A percentile compares a stretch with the other conserved stretches of the same genome.
These are phyloP conservation scores for Penicillium italicum DNA, from an alignment of 2,329 filamentous ascomycete genomes.

Conservation along the genomic window DNA sequence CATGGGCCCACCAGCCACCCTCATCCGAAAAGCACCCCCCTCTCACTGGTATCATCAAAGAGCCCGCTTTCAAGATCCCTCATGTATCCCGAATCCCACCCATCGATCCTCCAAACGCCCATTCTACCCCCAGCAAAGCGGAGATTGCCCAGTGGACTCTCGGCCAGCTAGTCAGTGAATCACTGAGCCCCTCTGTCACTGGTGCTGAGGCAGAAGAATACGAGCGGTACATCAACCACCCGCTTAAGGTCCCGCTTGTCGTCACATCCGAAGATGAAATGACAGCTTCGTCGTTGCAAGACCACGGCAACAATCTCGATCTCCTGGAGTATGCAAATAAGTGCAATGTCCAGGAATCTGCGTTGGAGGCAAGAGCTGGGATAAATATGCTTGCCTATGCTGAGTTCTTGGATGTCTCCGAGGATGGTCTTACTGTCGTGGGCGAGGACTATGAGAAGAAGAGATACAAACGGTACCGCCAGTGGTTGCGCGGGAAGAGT, in stretches of 20 bases:
- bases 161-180: constrained; percentile 77
- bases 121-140: constrained; percentile 70
- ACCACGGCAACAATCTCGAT: constrained; percentile 53
- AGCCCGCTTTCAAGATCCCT: constrained; percentile 34
- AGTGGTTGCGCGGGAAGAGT: constrained; percentile 92
- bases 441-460: constrained; percentile 88
- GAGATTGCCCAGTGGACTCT: constrained; percentile 81
- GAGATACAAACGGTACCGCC: constrained; percentile 91
- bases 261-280: constrained; percentile 44
- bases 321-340: constrained; percentile 78
- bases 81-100: constrained; percentile 20
- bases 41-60: constrained; percentile 58
- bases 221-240: constrained; percentile 80
- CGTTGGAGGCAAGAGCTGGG: constrained; percentile 46
- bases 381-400: constrained; percentile 70
- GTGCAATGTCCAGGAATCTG: constrained; percentile 58
- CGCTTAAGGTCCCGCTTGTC: constrained; percentile 75
- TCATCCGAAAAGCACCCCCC: constrained; percentile 33
- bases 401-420: constrained; percentile 70
- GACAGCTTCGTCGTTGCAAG: constrained; percentile 34
- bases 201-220: constrained; percentile 79
- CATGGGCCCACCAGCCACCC: constrained; percentile 34
- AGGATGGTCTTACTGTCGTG: constrained; percentile 81
- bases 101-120: constrained; percentile 44
- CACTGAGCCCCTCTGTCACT: constrained; percentile 78